Base-by-base conservation (phyloP, 768 basidiomycete genomes). In the Boletus sp. region DNA sequence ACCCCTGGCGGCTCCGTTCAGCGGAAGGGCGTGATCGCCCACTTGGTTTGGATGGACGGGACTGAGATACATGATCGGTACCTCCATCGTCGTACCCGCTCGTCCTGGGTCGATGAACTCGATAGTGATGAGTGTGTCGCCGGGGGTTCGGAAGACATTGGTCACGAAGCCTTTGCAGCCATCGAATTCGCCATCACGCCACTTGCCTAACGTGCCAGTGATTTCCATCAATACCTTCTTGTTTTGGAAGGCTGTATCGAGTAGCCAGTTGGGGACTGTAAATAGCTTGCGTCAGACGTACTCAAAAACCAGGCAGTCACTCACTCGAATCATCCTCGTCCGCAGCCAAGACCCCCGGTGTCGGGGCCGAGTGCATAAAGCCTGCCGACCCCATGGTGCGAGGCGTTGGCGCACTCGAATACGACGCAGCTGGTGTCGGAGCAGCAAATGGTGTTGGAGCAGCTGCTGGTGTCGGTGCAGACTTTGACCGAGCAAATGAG, bases 1-100 rank as follows among this genome's bases (percentile, higher is more conserved):
- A 17, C 81, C 82, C 60, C 72, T 78, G 37, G 69, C 58, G 18
- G 63, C 55, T 1, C 82, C 84, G 6, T 75, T 73, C 51, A 85
- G 68, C 20, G 78, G 75, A 41, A 87, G 57, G 6, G 83, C 86
- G 39, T 76, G 76, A 42, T 85, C 79, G 8, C 76, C 78, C 42
- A 69, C 72, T 12, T 61, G 53, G 2, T 60, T 55, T 0, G 82
- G 81, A 14, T 58, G 67, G 8, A 80, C 66, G 5, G 81, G 78
- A 3, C 60, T 65, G 28, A 83, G 69, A 53, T 78, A 80, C 44
- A 65, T 68, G 56, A 76, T 70, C 20, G 77, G 75, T 17, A 77
- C 72, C 20, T 80, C 73, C 17, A 71, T 62, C 8, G 68, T 67
- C 28, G 75, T 70, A 30, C 71, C 70, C 24, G 69, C 71, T 32